Evolutionary conservation across 2,329 filamentous ascomycete species (phyloP).

Genomic region (Calcarisporium arbuscula): DNA sequence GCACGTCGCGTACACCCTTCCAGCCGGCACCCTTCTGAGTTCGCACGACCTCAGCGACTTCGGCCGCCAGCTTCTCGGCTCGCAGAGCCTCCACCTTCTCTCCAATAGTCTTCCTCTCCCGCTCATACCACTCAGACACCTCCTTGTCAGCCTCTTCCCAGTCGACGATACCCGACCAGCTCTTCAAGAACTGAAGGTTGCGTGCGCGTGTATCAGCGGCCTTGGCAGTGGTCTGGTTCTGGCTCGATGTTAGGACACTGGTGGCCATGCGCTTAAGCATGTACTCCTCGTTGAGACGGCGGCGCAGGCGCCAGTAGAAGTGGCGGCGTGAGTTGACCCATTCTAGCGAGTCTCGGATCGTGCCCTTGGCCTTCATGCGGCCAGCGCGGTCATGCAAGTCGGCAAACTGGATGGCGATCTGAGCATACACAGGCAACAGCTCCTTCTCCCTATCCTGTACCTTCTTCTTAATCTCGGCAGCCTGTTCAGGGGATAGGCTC

Average conservation of each 20-base stretch:
- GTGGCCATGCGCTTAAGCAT: constrained; percentile 81
- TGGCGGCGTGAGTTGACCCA: constrained; percentile 90
- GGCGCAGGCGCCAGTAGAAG: constrained; percentile 99
- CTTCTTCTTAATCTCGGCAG: constrained; percentile 73
- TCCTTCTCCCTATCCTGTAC: constrained; percentile 81
- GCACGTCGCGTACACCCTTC: constrained; percentile 78
- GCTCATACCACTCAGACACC: constrained; percentile 93
- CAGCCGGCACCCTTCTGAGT: constrained; percentile 60
- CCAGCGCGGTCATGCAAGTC: constrained; percentile 95
- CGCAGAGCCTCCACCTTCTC: constrained; percentile 82
- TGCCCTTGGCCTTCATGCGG: constrained; percentile 96
- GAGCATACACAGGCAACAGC: constrained; percentile 85
- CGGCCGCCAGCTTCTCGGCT: constrained; percentile 56
- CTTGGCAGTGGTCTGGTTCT: constrained; percentile 30
- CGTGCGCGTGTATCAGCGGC: constrained; percentile 51
- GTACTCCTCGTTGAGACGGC: constrained; percentile 94
- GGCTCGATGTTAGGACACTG: constrained; percentile 25
- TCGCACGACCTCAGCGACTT: constrained; percentile 39
- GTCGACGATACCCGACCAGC: constrained; percentile 73
- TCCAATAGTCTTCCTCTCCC: constrained; percentile 77
- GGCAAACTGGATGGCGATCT: constrained; percentile 94
- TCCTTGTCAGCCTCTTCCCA: constrained; percentile 75
- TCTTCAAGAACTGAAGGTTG: constrained; percentile 69
- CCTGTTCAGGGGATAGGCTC: constrained; percentile 64
- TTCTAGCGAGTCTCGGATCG: constrained; percentile 74